Conservation (phyloP, 2,329 filamentous ascomycete species). For the Myriosclerotinia duriaeana region DNA sequence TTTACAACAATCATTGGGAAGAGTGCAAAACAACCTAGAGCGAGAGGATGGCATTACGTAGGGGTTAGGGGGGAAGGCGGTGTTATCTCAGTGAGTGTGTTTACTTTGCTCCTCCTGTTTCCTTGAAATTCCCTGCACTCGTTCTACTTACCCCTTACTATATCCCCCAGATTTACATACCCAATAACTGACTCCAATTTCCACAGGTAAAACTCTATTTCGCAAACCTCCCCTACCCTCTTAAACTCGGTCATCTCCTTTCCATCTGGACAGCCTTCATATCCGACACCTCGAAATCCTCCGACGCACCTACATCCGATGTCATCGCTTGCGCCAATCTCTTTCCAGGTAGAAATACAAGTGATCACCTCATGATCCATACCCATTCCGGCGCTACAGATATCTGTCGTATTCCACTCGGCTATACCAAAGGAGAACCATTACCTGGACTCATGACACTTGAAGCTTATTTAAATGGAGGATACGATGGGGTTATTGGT, state of each 20-base stretch:
- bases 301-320: constrained; percentile 39
- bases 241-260: constrained; percentile 54
- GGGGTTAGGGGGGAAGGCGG: constrained; percentile 57
- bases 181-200: too few species aligned
- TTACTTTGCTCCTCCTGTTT: constrained; percentile 19
- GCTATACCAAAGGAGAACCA: constrained; percentile 41
- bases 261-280: constrained; percentile 58
- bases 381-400: constrained; percentile 47
- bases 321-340: constrained; percentile 51
- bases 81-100: constrained; percentile 49
- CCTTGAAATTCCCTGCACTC: not conserved
- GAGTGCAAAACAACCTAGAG: constrained; percentile 46
- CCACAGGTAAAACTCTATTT: constrained; percentile 54
- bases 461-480: constrained; percentile 53
- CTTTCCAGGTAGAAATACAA: constrained; percentile 55
- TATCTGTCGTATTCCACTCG: constrained; percentile 50
- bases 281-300: constrained; percentile 48
- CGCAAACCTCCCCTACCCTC: constrained; percentile 43
- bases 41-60: constrained; percentile 53
- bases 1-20: constrained; percentile 48
- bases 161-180: too few species aligned
- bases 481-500: constrained; percentile 50
- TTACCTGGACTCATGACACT: constrained; percentile 56
- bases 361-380: constrained; percentile 55
- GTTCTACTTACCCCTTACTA: too few species aligned